phyloP scores from a whole-genome alignment of 768 basidiomycete species.

The Leccinellum luteum region DNA sequence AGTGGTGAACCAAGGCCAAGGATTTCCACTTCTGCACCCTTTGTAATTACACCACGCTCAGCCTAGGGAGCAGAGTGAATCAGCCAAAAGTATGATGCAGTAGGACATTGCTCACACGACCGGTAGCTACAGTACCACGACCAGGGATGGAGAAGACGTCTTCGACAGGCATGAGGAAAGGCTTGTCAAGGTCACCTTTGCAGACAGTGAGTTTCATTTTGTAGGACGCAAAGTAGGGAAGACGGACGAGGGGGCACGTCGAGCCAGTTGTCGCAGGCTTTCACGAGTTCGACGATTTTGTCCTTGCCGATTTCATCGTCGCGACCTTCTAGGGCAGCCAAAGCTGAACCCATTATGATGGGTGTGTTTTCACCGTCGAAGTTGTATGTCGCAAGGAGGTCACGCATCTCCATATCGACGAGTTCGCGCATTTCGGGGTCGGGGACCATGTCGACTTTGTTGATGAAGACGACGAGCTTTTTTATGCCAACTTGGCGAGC shows the following conservation, averaged over 20 bases:
- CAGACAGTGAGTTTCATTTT: conserved; percentile 1
- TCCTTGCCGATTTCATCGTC: conserved; percentile 74
- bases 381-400: conserved; percentile 86
- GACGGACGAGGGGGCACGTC: conserved; percentile 85
- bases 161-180: conserved; percentile 95
- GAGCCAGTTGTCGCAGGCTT: conserved; percentile 91
- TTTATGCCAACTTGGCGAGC: conserved; percentile 98
- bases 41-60: conserved; percentile 88
- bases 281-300: conserved; percentile 80
- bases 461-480: conserved; percentile 97
- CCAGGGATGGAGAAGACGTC: conserved; percentile 98
- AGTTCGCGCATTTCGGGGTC: conserved; percentile 99
- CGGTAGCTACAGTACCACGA: conserved; percentile 96
- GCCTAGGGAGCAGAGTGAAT: conserved; percentile 46
- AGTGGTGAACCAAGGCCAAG: conserved; percentile 76
- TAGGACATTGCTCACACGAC: conserved; percentile 56
- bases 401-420: conserved; percentile 99
- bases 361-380: conserved; percentile 98
- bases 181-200: conserved; percentile 92
- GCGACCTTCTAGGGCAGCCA: conserved; percentile 89
- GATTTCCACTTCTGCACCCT: conserved; percentile 93
- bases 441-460: conserved; percentile 96
- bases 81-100: too few relatives aligned
- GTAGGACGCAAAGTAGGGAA: neutral
- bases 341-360: conserved; percentile 96